These are phyloP conservation scores for Aspergillus novoparasiticus DNA, from an alignment of 2,329 filamentous ascomycete species.

Conservation along the genomic window DNA sequence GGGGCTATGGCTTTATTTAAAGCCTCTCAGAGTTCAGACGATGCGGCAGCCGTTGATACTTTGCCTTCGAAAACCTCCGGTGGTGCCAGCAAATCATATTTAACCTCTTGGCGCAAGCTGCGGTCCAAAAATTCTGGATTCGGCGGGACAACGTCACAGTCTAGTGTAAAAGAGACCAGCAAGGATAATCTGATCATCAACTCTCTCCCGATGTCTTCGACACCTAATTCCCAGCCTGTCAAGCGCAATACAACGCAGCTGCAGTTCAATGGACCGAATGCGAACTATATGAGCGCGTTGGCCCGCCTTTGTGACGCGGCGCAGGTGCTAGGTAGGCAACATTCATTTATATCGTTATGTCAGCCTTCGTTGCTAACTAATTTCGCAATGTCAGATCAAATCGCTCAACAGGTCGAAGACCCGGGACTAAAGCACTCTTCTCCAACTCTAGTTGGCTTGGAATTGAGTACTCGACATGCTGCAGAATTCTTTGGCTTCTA, in stretches of 20 bases:
- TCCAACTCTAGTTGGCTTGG: conserved; percentile 91
- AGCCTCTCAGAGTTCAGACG: conserved; percentile 55
- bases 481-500: conserved; percentile 98
- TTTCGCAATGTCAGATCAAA: conserved; percentile 69
- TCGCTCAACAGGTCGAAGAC: conserved; percentile 93
- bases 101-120: conserved; percentile 87
- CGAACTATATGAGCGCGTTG: conserved; percentile 87
- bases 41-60: conserved; percentile 40
- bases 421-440: conserved; percentile 88
- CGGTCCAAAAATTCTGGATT: conserved; percentile 83
- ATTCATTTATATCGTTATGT: not conserved
- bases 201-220: conserved; percentile 74
- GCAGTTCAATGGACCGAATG: conserved; percentile 79
- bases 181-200: conserved; percentile 69
- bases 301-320: conserved; percentile 90
- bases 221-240: conserved; percentile 63
- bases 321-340: conserved; percentile 76
- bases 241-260: conserved; percentile 71
- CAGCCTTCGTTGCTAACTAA: conserved; percentile 15
- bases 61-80: conserved; percentile 56
- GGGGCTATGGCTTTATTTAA: conserved; percentile 74
- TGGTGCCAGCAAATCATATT: conserved; percentile 72
- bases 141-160: conserved; percentile 44
- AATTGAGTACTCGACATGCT: conserved; percentile 88
- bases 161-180: conserved; percentile 47